Evolutionary conservation across 371 early-diverging fungal genomes (phyloP), one percentile per base, ranked within the genome.

Genomic region (Nosema muscidifuracis): DNA sequence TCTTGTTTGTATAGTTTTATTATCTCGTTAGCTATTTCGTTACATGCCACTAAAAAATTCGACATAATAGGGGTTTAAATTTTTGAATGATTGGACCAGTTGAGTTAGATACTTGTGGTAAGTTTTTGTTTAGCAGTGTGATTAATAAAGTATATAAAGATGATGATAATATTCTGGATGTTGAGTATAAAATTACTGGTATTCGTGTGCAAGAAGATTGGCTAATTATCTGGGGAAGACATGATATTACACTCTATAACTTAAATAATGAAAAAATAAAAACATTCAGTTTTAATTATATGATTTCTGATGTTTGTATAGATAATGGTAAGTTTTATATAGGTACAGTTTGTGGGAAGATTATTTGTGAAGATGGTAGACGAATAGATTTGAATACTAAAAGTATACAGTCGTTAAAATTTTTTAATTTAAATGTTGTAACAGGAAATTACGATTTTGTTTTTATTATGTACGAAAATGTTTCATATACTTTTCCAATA

Each of bases 1-100:
- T 76, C 76, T 53, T 77, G 71, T 55, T 80, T 77, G 61, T 79
- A 63, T 7, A 68, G 38, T 56, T 75, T 74, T 43, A 81, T 64
- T 6, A 77, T 69, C 26, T 71, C 36, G 18, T 68, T 28, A 3
- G 71, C 68, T 31, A 79, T 76, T 55, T 79, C 79, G 40, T 63
- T 66, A 50, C 74, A 74, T 31, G 71, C 78, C 15, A 74, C 30
- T 43, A 78, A 28, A 60, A 78, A 69, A 61, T 74, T 73, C 1
- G 77, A 67, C 77, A 77, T 77, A 42, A 12, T 6, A 53, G 18
- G 55, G 55, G 22, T 53, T 26, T 12, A 26, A 26, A 20, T 9
- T 9, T 26, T 53, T 53, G 2, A 3, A 53, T 20, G 20, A 53
- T 53, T 53, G 50, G 50, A 47, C 50, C 50, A 47, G 6, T 47